Conservation (phyloP, 1,284 basidiomycete species). For the Puccinia polysora region DNA sequence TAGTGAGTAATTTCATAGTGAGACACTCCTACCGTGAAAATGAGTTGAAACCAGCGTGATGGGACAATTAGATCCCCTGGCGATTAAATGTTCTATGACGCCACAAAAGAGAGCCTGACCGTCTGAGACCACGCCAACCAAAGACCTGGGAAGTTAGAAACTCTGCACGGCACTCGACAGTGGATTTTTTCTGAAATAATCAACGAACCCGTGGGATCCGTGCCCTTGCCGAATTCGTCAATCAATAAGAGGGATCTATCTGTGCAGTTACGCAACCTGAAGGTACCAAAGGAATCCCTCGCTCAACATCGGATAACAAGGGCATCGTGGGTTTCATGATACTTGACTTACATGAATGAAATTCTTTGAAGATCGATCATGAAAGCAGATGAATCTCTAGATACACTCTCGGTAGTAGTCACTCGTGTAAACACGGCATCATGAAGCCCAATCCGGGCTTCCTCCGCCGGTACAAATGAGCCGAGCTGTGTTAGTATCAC, state of each 20-base stretch:
- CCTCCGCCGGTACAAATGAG: constrained; percentile 81
- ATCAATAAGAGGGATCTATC: constrained; percentile 2
- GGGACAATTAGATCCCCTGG: constrained; percentile 1
- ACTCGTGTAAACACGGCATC: constrained; percentile 74
- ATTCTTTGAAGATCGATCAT: constrained; percentile 20
- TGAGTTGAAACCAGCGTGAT: constrained; percentile 3
- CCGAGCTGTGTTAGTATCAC: constrained; percentile 86
- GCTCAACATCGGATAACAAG: no score
- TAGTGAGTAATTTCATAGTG: no score
- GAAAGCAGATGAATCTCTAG: constrained; percentile 3
- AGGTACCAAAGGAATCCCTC: no score
- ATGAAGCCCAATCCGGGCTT: constrained; percentile 73
- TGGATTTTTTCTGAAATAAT: neutral
- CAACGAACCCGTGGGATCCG: constrained; percentile 7
- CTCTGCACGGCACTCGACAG: neutral
- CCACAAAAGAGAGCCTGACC: constrained; percentile 23
- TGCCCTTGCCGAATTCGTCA: constrained; percentile 27
- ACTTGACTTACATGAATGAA: neutral
- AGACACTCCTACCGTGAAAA: constrained; percentile 25
- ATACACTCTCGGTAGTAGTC: constrained; percentile 8
- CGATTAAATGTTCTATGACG: constrained; percentile 7
- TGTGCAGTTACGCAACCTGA: constrained; percentile 17
- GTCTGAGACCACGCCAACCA: no score
- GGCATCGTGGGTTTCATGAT: neutral
- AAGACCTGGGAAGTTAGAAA: no score